A percentile compares a stretch with the other conserved stretches of the same genome.
Evolutionary conservation across 2,329 filamentous ascomycete species (phyloP).

Genomic region (Penicillium paneum): DNA sequence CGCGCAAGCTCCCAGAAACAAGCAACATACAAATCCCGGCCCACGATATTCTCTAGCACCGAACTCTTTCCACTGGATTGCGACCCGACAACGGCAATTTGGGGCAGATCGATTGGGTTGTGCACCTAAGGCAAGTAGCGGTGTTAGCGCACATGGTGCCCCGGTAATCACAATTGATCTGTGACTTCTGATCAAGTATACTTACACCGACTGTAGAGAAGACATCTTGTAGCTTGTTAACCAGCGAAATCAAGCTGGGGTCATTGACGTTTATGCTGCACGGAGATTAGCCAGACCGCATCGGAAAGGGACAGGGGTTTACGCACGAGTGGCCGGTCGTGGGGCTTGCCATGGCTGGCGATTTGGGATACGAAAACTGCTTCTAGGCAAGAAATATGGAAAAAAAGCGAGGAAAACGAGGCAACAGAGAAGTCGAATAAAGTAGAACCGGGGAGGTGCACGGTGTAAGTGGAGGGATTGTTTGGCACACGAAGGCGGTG

Average conservation of each 20-base stretch:
- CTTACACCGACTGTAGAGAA: slow-evolving; percentile 90
- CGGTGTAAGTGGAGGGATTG: slow-evolving; percentile 17
- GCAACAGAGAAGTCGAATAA: slow-evolving; percentile 13
- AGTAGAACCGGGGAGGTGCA: slow-evolving; percentile 6
- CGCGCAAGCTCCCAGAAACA: background rate
- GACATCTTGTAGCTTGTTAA: slow-evolving; percentile 99
- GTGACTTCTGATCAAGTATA: slow-evolving; percentile 20
- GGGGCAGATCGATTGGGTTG: slow-evolving; percentile 97
- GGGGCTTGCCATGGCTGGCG: slow-evolving; percentile 46
- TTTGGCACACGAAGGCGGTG: slow-evolving; percentile 28
- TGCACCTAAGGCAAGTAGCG: slow-evolving; percentile 62
- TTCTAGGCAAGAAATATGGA: slow-evolving; percentile 7
- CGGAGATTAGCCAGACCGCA: slow-evolving; percentile 27
- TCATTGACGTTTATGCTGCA: slow-evolving; percentile 69
- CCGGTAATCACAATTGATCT: slow-evolving; percentile 5
- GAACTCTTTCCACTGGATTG: slow-evolving; percentile 99
- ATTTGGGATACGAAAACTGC: slow-evolving; percentile 10
- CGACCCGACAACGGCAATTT: slow-evolving; percentile 96
- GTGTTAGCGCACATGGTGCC: slow-evolving; percentile 24
- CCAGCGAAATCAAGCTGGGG: slow-evolving; percentile 70
- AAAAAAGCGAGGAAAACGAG: slow-evolving; percentile 13
- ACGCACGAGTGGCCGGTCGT: slow-evolving; percentile 46
- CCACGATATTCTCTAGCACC: slow-evolving; percentile 97
- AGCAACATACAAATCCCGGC: slow-evolving; percentile 85
- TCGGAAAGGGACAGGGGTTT: slow-evolving; percentile 26